Percentiles rank a stretch among this genome's conserved stretches.
These are phyloP conservation scores for Sporodiniella umbellata DNA, from an alignment of 371 early-diverging fungal genomes.

Conservation along the genomic window DNA sequence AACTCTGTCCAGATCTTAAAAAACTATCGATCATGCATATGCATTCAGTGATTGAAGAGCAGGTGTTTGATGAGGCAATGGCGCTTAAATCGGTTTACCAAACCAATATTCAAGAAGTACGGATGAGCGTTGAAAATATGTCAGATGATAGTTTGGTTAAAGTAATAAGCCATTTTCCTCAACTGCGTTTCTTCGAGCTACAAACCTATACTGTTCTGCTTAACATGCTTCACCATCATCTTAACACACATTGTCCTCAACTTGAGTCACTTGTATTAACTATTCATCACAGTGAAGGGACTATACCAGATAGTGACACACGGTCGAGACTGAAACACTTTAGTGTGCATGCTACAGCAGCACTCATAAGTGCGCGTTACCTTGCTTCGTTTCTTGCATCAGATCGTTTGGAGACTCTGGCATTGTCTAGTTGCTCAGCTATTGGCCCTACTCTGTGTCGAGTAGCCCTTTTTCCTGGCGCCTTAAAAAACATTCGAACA, in stretches of 20 bases:
- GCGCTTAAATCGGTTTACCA: not conserved
- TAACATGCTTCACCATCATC: not conserved
- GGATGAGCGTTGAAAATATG: not conserved
- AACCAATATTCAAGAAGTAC: not conserved
- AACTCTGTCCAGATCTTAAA: not conserved
- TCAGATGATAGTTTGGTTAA: not conserved
- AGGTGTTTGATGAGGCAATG: not conserved
- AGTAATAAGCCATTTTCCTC: not conserved
- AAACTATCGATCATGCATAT: not conserved
- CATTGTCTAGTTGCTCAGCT: not conserved
- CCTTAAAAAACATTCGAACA: not conserved
- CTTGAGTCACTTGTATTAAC: not conserved
- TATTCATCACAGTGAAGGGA: not conserved
- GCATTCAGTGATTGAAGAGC: not conserved
- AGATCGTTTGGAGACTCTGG: not conserved
- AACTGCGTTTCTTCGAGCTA: not conserved
- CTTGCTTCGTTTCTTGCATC: not conserved
- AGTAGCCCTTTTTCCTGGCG: not conserved
- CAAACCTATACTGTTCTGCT: not conserved
- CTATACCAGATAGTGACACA: too few species aligned
- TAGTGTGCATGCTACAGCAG: not conserved
- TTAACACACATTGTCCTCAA: not conserved
- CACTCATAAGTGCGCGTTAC: not conserved
- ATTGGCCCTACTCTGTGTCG: not conserved
- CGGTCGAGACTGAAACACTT: not conserved